Percentiles rank a stretch among this genome's conserved stretches.
phyloP scores from a whole-genome alignment of 108 stramenopile species.

The Skeletonema costatum region DNA sequence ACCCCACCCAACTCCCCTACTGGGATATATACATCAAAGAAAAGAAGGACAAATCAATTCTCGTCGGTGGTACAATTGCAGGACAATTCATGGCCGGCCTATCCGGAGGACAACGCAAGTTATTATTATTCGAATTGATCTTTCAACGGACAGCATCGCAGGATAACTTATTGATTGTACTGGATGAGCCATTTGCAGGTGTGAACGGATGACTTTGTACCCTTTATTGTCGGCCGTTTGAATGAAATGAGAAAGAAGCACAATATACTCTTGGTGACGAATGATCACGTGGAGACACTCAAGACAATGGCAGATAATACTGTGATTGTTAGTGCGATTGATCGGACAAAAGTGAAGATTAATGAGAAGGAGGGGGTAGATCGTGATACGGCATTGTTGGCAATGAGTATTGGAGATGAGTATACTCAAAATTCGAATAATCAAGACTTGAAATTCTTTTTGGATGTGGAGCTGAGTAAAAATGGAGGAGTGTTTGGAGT shows the following conservation, averaged over 20 bases:
- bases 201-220: constrained; percentile 80
- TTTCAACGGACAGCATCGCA: constrained; percentile 57
- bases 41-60: constrained; percentile 49
- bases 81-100: constrained; percentile 73
- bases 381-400: constrained; percentile 53
- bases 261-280: constrained; percentile 73
- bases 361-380: constrained; percentile 54
- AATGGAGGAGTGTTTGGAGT: constrained; percentile 49
- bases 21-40: constrained; percentile 71
- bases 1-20: constrained; percentile 65
- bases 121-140: constrained; percentile 70
- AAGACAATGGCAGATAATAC: constrained; percentile 69
- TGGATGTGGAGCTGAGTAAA: constrained; percentile 55
- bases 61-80: constrained; percentile 74
- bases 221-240: constrained; percentile 60
- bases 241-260: constrained; percentile 58
- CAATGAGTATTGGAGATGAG: constrained; percentile 58
- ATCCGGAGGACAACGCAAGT: constrained; percentile 68
- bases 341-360: constrained; percentile 58
- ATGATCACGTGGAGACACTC: constrained; percentile 70
- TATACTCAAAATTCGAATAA: constrained; percentile 35
- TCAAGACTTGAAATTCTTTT: constrained; percentile 65
- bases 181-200: constrained; percentile 78
- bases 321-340: constrained; percentile 67
- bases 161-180: constrained; percentile 52